Evolutionary conservation across 192 early-diverging fungal species (phyloP).

Genomic region (Linnemannia elongata): DNA sequence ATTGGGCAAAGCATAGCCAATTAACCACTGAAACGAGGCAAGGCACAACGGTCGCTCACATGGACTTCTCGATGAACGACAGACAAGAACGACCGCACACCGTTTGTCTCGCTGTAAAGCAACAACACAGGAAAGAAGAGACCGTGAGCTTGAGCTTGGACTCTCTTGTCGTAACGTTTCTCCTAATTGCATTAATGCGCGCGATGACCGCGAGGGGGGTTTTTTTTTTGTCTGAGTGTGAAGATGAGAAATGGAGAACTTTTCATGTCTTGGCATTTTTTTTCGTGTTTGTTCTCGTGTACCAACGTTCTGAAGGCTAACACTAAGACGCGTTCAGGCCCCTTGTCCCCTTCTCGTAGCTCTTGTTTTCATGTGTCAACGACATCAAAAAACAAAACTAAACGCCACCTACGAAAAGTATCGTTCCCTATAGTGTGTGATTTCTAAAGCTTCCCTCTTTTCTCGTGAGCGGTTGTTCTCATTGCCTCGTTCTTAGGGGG

Average conservation of each 20-base stretch:
- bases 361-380: conserved; percentile 8
- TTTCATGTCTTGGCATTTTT: not conserved
- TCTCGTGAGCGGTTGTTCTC: too few species aligned
- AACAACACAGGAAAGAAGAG: not conserved
- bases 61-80: conserved; percentile 1
- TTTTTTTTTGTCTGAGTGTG: not conserved
- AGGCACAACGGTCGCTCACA: not conserved
- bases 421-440: not conserved
- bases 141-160: not conserved
- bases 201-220: not conserved
- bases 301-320: not conserved
- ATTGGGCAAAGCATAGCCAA: not conserved
- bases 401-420: not conserved
- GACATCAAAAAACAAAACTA: not conserved
- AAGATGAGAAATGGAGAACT: not conserved
- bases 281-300: not conserved
- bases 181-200: not conserved
- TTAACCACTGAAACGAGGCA: not conserved
- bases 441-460: too few species aligned
- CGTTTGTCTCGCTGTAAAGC: not conserved
- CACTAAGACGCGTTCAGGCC: not conserved
- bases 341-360: not conserved
- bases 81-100: not conserved
- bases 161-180: not conserved
- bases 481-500: too few species aligned